Percentiles rank a stretch among this genome's conserved stretches.
phyloP scores from a whole-genome alignment of 768 basidiomycete species.

The Leccinum pellstonianum region DNA sequence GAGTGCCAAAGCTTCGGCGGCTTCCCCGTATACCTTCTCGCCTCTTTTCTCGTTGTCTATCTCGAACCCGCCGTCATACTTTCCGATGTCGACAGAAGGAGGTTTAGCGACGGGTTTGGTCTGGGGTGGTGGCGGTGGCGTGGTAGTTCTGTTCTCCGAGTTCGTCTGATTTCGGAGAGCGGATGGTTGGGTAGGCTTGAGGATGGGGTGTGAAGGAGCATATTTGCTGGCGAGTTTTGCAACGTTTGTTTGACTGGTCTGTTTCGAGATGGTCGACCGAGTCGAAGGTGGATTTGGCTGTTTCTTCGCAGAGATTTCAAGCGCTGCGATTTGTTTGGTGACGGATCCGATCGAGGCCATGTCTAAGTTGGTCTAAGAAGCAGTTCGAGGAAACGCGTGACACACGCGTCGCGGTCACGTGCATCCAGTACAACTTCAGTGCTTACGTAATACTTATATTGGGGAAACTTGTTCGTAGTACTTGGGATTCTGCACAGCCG shows the following conservation, averaged over 20 bases:
- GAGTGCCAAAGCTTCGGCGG: slow-evolving; percentile 77
- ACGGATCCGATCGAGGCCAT: slow-evolving; percentile 53
- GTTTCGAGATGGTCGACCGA: slow-evolving; percentile 45
- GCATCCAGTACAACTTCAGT: neutral
- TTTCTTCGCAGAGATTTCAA: slow-evolving; percentile 61
- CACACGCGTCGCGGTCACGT: slow-evolving; percentile 32
- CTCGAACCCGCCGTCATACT: slow-evolving; percentile 97
- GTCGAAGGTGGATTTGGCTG: slow-evolving; percentile 33
- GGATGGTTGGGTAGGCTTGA: slow-evolving; percentile 36
- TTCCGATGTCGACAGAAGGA: slow-evolving; percentile 68
- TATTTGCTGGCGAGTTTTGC: slow-evolving; percentile 74
- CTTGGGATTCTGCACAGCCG: neutral
- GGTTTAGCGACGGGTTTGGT: slow-evolving; percentile 24
- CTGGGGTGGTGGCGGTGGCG: slow-evolving; percentile 14
- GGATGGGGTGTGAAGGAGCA: slow-evolving; percentile 56
- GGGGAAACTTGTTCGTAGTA: too few relatives aligned
- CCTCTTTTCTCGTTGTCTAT: slow-evolving; percentile 79
- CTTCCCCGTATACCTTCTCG: slow-evolving; percentile 71
- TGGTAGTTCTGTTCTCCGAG: slow-evolving; percentile 25
- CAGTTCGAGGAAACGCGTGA: slow-evolving; percentile 1
- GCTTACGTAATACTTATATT: neutral
- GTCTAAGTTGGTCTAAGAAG: neutral
- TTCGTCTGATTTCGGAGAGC: slow-evolving; percentile 43
- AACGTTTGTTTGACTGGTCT: slow-evolving; percentile 58
- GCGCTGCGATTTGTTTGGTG: slow-evolving; percentile 66